Conservation (phyloP, 352 stramenopile species). For the Aphanomyces stellatus region DNA sequence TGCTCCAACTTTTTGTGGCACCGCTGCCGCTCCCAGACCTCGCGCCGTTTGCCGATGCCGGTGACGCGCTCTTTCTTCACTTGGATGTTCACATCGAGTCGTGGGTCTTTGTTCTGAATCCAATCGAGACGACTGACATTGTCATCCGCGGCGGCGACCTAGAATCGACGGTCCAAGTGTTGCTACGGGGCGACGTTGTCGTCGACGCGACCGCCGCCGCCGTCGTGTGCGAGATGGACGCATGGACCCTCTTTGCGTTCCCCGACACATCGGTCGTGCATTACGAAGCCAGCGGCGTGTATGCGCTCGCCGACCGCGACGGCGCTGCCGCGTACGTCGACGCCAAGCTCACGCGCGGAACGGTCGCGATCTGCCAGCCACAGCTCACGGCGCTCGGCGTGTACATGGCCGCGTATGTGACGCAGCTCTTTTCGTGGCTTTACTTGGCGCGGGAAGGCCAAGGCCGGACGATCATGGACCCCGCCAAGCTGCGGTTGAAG, state of each 20-base stretch:
- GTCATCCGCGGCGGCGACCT: not conserved
- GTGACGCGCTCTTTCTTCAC: not conserved
- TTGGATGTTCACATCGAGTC: not conserved
- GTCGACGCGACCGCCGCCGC: not conserved
- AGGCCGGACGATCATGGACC: not conserved
- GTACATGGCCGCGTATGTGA: not conserved
- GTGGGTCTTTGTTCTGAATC: not conserved
- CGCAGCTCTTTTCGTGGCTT: constrained; percentile 16
- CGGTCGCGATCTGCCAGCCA: not conserved
- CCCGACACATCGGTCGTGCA: not conserved
- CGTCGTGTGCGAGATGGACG: not conserved
- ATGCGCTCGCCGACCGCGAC: not conserved
- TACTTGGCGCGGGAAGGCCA: constrained; percentile 16
- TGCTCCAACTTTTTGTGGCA: not conserved
- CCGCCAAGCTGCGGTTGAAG: constrained; percentile 1
- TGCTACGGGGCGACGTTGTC: not conserved
- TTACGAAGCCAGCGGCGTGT: constrained; percentile 2
- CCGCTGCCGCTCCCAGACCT: not conserved
- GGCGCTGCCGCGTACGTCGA: not conserved
- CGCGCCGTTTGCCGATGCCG: not conserved
- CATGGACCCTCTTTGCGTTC: not conserved
- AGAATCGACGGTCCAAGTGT: not conserved
- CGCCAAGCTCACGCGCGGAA: not conserved
- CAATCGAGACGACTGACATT: not conserved
- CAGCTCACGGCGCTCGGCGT: not conserved